A percentile compares a stretch with the other conserved stretches of the same genome.
These are phyloP conservation scores for Leccinum rimulosum DNA, from an alignment of 768 basidiomycete genomes.

Conservation along the genomic window DNA sequence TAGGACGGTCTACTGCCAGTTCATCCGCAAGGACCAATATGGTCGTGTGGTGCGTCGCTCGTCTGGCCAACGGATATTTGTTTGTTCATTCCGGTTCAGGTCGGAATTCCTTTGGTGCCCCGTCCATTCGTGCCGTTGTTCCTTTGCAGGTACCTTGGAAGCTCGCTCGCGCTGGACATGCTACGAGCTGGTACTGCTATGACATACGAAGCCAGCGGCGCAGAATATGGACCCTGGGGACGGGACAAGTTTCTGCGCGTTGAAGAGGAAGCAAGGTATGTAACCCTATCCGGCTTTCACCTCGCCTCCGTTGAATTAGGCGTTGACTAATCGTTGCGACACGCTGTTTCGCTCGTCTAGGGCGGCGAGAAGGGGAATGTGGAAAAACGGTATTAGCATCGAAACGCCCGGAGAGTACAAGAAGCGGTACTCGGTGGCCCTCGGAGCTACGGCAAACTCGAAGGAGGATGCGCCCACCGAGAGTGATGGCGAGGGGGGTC, in stretches of 20 bases:
- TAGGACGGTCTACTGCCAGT: slow-evolving; percentile 64
- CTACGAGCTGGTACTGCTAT: slow-evolving; percentile 72
- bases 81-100: slow-evolving; percentile 39
- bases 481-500: background rate
- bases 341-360: slow-evolving; percentile 34
- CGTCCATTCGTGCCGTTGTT: slow-evolving; percentile 51
- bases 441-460: slow-evolving; percentile 1
- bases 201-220: slow-evolving; percentile 74
- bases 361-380: slow-evolving; percentile 67
- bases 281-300: slow-evolving; percentile 24
- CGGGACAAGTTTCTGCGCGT: slow-evolving; percentile 60
- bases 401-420: slow-evolving; percentile 86
- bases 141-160: slow-evolving; percentile 39
- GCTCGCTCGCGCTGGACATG: slow-evolving; percentile 67
- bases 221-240: slow-evolving; percentile 72
- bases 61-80: background rate
- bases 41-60: slow-evolving; percentile 61
- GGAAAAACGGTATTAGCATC: slow-evolving; percentile 49
- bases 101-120: slow-evolving; percentile 58
- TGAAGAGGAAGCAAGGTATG: slow-evolving; percentile 62
- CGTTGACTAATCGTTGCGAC: background rate
- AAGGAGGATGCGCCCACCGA: background rate
- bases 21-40: slow-evolving; percentile 81
- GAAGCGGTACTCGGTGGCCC: slow-evolving; percentile 47
- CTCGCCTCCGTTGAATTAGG: background rate